phyloP scores from a whole-genome alignment of 352 stramenopile genomes.

The Globisporangium echinulatum region DNA sequence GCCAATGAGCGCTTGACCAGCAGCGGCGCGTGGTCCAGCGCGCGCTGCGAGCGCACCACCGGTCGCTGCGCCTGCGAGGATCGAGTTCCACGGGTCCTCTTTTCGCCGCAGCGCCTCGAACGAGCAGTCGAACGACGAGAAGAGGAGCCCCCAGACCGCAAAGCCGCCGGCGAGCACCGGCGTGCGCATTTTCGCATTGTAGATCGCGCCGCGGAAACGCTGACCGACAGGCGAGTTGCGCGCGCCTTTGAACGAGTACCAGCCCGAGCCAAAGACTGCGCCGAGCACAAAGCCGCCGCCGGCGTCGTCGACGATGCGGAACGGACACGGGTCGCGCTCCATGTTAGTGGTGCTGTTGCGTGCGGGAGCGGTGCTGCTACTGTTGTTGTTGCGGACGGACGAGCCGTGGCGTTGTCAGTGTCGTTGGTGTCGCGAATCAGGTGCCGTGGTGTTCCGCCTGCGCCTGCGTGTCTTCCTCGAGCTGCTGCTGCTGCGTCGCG shows the following conservation, averaged over 20 bases:
- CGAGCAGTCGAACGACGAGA: constrained; percentile 97
- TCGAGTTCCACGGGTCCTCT: constrained; percentile 99
- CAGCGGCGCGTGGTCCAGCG: constrained; percentile 91
- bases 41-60: constrained; percentile 94
- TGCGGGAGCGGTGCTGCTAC: background rate
- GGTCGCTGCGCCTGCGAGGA: constrained; percentile 94
- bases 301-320: constrained; percentile 98
- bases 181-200: constrained; percentile 92
- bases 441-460: background rate
- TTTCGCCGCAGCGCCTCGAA: constrained; percentile 96
- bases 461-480: background rate
- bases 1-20: constrained; percentile 91
- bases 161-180: constrained; percentile 92
- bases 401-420: background rate
- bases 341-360: constrained; percentile 16
- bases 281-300: constrained; percentile 97
- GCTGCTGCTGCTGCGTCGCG: background rate
- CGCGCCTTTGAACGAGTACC: constrained; percentile 95
- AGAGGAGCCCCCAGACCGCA: constrained; percentile 96
- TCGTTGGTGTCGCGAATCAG: background rate
- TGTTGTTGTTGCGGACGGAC: background rate
- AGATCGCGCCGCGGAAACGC: constrained; percentile 87
- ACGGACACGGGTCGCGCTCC: constrained; percentile 96
- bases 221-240: constrained; percentile 91
- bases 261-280: constrained; percentile 92